Evolutionary conservation across 371 early-diverging fungal species (phyloP), one percentile per base, ranked within the genome.

Genomic region (Syncephalastrum monosporum): DNA sequence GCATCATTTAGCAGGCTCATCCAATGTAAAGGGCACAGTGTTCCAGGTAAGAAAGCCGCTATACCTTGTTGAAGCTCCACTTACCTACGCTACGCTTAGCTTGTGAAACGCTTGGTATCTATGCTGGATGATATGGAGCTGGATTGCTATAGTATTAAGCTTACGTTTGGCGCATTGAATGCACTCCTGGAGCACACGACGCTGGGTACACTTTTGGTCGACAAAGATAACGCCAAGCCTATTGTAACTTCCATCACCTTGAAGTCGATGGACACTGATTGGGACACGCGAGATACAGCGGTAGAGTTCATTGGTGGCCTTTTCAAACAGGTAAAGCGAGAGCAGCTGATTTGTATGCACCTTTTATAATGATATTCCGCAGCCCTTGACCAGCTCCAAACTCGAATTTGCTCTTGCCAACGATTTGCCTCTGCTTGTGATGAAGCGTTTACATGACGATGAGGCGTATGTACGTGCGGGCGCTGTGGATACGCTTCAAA

Each of bases 391-490:
- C 7, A 29, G 56, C 15, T 52, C 55, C 42, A 81, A 79, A 21
- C 56, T 77, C 1, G 53, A 61, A 42, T 82, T 83, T 72, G 81
- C 77, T 2, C 64, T 82, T 13, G 67, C 68, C 10, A 67, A 77
- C 50, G 53, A 79, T 47, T 61, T 81, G 15, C 74, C 82, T 17
- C 64, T 77, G 13, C 45, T 63, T 1, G 70, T 83, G 1, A 65
- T 81, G 25, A 62, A 71, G 5, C 74, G 77, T 6, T 71, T 85
- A 2, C 71, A 67, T 7, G 85, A 85, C 50, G 56, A 61, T 8
- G 83, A 82, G 48, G 65, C 84, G 0, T 85, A 83, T 55, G 84
- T 85, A 7, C 73, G 84, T 33, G 79, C 83, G 16, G 73, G 82
- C 4, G 74, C 80, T 49, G 53, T 85, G 3, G 68, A 74, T 50